A percentile compares a stretch with the other conserved stretches of the same genome.
Conservation (phyloP, 352 stramenopile species). For the Pythium sukuiense region DNA sequence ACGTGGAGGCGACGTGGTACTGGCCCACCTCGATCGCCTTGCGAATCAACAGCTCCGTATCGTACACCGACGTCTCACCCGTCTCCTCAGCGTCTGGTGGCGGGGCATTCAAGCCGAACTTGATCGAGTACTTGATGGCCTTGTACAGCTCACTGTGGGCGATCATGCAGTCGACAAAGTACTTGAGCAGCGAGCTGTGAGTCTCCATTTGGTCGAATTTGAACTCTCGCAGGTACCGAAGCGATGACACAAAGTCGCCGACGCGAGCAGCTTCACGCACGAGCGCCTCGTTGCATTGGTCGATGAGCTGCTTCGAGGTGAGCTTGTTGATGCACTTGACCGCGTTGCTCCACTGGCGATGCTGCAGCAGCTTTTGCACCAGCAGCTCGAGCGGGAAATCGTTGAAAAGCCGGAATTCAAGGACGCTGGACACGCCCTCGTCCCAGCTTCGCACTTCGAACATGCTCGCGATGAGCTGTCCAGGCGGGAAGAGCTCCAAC, state of each 20-base stretch:
- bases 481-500: slow-evolving; percentile 60
- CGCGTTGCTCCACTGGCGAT: slow-evolving; percentile 65
- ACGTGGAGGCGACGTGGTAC: slow-evolving; percentile 71
- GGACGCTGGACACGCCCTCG: slow-evolving; percentile 69
- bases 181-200: slow-evolving; percentile 44
- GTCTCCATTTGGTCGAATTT: slow-evolving; percentile 57
- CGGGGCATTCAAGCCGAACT: slow-evolving; percentile 55
- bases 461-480: slow-evolving; percentile 67
- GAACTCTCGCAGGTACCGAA: slow-evolving; percentile 77
- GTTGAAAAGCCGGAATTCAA: slow-evolving; percentile 70
- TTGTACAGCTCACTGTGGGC: slow-evolving; percentile 81
- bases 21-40: slow-evolving; percentile 62
- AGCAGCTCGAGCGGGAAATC: slow-evolving; percentile 72
- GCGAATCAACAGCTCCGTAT: slow-evolving; percentile 50
- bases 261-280: slow-evolving; percentile 56
- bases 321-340: slow-evolving; percentile 86
- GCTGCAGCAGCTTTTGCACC: slow-evolving; percentile 62
- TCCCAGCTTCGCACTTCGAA: slow-evolving; percentile 68
- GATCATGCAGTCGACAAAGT: slow-evolving; percentile 71
- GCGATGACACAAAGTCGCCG: slow-evolving; percentile 68
- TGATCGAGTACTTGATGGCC: slow-evolving; percentile 87
- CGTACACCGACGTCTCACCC: slow-evolving; percentile 42
- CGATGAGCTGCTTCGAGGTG: slow-evolving; percentile 41
- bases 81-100: slow-evolving; percentile 36
- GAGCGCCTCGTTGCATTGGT: slow-evolving; percentile 46